Conservation (phyloP, 805 yeast genomes). For the Saccharomycopsis sp. region DNA sequence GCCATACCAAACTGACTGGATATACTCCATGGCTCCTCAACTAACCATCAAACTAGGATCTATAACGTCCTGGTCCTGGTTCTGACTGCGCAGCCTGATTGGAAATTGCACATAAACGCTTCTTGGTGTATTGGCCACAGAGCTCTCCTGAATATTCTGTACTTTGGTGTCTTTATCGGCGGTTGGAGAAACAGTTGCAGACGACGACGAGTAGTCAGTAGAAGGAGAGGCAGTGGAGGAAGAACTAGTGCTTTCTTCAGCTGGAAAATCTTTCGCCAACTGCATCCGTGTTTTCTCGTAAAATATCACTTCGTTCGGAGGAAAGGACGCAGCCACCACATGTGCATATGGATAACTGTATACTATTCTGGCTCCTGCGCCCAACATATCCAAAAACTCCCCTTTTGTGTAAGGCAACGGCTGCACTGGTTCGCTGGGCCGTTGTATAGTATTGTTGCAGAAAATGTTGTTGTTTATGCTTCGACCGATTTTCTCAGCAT, state of each 20-base stretch:
- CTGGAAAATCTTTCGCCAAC: conserved; percentile 7
- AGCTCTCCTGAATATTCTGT: background rate
- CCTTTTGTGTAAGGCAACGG: background rate
- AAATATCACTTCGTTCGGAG: conserved; percentile 10
- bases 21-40: too few species aligned
- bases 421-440: background rate
- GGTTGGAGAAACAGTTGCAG: background rate
- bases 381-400: background rate
- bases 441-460: too few species aligned
- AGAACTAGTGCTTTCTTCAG: background rate
- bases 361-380: background rate
- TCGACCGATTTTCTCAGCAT: too few species aligned
- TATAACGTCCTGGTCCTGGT: background rate
- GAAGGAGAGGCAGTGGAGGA: background rate
- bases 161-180: background rate
- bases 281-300: conserved; percentile 2
- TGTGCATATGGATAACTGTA: conserved; percentile 15
- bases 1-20: too few species aligned
- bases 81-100: background rate
- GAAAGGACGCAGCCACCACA: conserved; percentile 9
- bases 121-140: too few species aligned
- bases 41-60: background rate
- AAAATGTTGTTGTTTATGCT: too few species aligned
- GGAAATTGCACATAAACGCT: too few species aligned
- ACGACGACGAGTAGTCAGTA: background rate